Evolutionary conservation across 176 grass and related monocot species (phyloP).

Genomic region (Carex scoparia): DNA sequence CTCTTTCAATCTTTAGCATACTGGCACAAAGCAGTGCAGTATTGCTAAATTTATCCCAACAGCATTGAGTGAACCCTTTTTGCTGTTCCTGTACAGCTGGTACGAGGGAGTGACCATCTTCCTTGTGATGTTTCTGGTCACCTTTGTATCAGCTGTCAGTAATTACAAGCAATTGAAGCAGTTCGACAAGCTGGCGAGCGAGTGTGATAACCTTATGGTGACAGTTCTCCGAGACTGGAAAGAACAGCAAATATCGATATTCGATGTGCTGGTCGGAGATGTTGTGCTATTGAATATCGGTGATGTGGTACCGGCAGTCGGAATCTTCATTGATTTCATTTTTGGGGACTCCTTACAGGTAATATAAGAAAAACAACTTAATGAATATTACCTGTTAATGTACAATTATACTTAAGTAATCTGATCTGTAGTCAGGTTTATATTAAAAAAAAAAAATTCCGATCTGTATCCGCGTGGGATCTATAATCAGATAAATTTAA

Average conservation of each 20-base stretch:
- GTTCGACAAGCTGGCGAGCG: slow-evolving; percentile 33
- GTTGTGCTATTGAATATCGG: slow-evolving; percentile 55
- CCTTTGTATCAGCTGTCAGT: slow-evolving; percentile 46
- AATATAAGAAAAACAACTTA: not conserved
- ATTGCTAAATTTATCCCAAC: no score
- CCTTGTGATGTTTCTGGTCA: slow-evolving; percentile 56
- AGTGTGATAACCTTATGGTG: slow-evolving; percentile 37
- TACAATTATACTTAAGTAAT: not conserved
- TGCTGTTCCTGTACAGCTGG: slow-evolving; percentile 63
- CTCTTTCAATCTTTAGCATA: no score
- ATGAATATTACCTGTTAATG: not conserved
- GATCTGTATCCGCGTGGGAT: no score
- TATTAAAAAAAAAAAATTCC: no score
- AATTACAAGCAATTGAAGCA: slow-evolving; percentile 52
- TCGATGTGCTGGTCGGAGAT: slow-evolving; percentile 62
- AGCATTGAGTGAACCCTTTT: slow-evolving; percentile 48
- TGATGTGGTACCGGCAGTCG: slow-evolving; percentile 53
- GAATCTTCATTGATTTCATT: slow-evolving; percentile 30
- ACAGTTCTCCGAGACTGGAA: slow-evolving; percentile 32
- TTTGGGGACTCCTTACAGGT: slow-evolving; percentile 42
- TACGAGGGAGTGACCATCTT: slow-evolving; percentile 72
- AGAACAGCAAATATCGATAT: slow-evolving; percentile 41
- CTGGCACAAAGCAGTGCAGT: no score
- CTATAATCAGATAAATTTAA: no score
- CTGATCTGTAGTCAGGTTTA: no score